Evolutionary conservation across 2,329 filamentous ascomycete species (phyloP), one percentile per base, ranked within the genome.

Genomic region (Cladosporium phlei): DNA sequence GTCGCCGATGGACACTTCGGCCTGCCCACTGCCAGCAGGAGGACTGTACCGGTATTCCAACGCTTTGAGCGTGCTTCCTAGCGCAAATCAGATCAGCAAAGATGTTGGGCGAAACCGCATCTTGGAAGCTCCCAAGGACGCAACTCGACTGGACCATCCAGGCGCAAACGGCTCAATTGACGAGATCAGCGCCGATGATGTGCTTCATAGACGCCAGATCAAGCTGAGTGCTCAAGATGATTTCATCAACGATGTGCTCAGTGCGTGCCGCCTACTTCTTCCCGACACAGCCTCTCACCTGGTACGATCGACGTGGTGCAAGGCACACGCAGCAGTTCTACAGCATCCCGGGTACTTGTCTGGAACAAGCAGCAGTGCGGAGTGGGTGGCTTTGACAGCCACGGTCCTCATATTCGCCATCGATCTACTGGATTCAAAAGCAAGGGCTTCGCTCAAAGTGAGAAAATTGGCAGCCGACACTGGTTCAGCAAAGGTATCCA

Each of bases 341-440:
- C 22, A 40, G 35, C 27, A 54, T 27, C 38, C 46, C 8, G 53
- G 52, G 5, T 42, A 24, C 12, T 14, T 55, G 5, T 39, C 37
- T 11, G 44, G 39, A 11, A 60, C 58, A 8, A 50, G 46, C 12
- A 35, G 39, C 29, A 33, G 45, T 33, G 10, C 22, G 7, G 62
- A 64, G 32, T 69, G 66, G 62, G 55, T 63, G 4, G 69, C 70
- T 5, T 62, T 72, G 22, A 59, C 67, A 3, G 57, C 66, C 4
- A 65, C 68, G 6, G 48, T 73, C 2, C 66, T 72, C 40, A 59
- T 61, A 6, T 61, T 69, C 38, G 63, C 62, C 8, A 52, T 69
- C 2, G 45, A 38, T 9, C 24, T 60, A 14, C 44, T 64, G 7
- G 60, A 61, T 25, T 46, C 42, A 16, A 64, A 59, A 47, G 56